A percentile compares a stretch with the other conserved stretches of the same genome.
Conservation (phyloP, 1,139 yeast species). For the Cylindricascospora bacillispora region DNA sequence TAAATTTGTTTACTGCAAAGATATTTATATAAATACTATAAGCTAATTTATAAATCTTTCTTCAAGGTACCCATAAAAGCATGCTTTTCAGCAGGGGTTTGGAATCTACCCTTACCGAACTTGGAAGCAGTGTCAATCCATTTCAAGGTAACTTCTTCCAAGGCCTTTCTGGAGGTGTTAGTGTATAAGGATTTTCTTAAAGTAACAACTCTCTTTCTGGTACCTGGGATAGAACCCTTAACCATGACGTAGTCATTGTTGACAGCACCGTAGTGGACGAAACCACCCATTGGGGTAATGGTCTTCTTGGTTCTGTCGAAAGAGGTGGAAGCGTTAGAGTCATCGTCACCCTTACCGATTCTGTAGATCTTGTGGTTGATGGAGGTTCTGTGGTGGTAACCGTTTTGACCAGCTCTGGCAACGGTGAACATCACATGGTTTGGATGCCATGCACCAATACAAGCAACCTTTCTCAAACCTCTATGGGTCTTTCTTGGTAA, state of each 20-base stretch:
- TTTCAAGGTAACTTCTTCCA: conserved; percentile 92
- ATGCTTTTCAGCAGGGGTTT: conserved; percentile 99
- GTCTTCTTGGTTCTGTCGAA: conserved; percentile 99
- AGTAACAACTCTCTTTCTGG: conserved; percentile 98
- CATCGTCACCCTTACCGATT: conserved; percentile 94
- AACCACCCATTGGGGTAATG: conserved; percentile 99
- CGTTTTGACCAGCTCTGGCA: conserved; percentile 99
- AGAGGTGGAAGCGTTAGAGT: conserved; percentile 87
- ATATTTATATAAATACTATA: too few relatives aligned
- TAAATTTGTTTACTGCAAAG: too few relatives aligned
- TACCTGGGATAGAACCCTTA: conserved; percentile 99
- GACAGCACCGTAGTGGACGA: conserved; percentile 97
- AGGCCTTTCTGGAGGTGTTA: conserved; percentile 96
- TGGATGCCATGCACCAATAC: conserved; percentile 99
- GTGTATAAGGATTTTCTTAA: conserved; percentile 97
- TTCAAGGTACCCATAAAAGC: conserved; percentile 99
- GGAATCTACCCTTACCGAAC: conserved; percentile 99
- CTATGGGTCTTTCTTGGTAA: conserved; percentile 99
- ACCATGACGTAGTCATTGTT: conserved; percentile 94
- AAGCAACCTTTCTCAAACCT: conserved; percentile 99
- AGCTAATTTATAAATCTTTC: conserved; percentile 52
- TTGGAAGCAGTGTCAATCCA: conserved; percentile 99
- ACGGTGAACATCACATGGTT: conserved; percentile 99
- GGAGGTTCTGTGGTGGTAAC: conserved; percentile 99
- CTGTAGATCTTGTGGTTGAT: conserved; percentile 99